Conservation (phyloP, 805 yeast genomes). For the Metschnikowia aberdeeniae region DNA sequence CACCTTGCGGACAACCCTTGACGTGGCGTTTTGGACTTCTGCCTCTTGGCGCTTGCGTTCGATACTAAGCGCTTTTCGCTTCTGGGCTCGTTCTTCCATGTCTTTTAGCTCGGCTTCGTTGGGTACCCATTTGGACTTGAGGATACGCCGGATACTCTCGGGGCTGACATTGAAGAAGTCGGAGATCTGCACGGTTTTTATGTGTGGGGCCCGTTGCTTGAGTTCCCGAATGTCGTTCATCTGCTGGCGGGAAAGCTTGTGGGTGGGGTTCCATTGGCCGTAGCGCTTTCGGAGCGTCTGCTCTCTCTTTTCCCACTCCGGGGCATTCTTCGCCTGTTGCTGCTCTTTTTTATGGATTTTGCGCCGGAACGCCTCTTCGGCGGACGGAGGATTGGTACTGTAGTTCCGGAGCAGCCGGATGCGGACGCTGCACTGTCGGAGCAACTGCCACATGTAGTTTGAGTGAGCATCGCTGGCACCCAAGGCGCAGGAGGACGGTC, state of each 20-base stretch:
- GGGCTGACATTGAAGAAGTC: conserved; percentile 68
- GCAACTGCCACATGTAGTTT: conserved; percentile 1
- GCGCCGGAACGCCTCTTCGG: conserved; percentile 15
- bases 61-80: conserved; percentile 15
- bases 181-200: conserved; percentile 57
- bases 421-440: not conserved
- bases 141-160: conserved; percentile 74
- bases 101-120: conserved; percentile 46
- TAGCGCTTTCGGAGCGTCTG: conserved; percentile 60
- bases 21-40: not conserved
- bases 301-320: conserved; percentile 69
- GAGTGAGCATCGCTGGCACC: not conserved
- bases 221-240: conserved; percentile 61
- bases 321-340: conserved; percentile 40
- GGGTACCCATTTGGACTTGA: conserved; percentile 77
- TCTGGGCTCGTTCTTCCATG: conserved; percentile 49
- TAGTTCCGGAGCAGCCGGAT: not conserved
- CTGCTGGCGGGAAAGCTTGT: conserved; percentile 61
- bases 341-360: conserved; percentile 18
- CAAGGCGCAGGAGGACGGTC: not conserved
- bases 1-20: not conserved
- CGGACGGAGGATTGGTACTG: conserved; percentile 1
- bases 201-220: conserved; percentile 54
- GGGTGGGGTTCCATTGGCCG: conserved; percentile 65
- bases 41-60: conserved; percentile 11